Base-by-base conservation (phyloP, 2,329 filamentous ascomycete species). In the Xylaria sp. region DNA sequence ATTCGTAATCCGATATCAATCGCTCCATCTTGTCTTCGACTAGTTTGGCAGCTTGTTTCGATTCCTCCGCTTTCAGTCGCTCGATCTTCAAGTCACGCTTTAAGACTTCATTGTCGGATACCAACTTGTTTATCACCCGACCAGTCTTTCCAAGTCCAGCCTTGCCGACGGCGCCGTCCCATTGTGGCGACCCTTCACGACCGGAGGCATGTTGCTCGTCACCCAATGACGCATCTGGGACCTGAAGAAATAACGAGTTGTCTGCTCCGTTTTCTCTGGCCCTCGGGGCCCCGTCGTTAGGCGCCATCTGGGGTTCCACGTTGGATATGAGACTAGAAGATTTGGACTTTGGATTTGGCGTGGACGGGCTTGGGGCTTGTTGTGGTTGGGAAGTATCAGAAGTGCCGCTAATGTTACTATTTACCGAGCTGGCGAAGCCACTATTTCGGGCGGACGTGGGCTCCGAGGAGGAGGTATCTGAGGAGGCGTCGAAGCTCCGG, bases 81-180 rank as follows among this genome's bases (percentile, higher is more conserved):
- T 92, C 90, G 65, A 91, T 87, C 74, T 90, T 84, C 65, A 92
- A 83, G 70, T 95, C 92, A 60, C 92, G 87, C 74, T 92, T 92
- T 53, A 95, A 83, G 46, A 89, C 86, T 75, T 95, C 92, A 73
- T 94, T 94, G 76, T 95, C 92, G 61, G 90, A 90, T 76, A 93
- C 92, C 62, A 96, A 86, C 76, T 89, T 89, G 80, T 96, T 93
- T 78, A 96, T 95, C 60, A 93, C 91, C 39, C 91, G 85, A 9
- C 91, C 91, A 10, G 90, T 93, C 82, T 93, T 93, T 50, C 91
- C 91, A 2, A 91, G 81, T 2, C 88, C 89, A 8, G 90, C 90
- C 76, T 90, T 90, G 72, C 90, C 90, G 53, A 92, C 86, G 3
- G 89, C 89, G 34, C 89, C 88, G 75, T 91, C 90, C 87, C 89